Evolutionary conservation across 2,329 filamentous ascomycete genomes (phyloP), one percentile per base, ranked within the genome.

Genomic region (Venturia asperata): DNA sequence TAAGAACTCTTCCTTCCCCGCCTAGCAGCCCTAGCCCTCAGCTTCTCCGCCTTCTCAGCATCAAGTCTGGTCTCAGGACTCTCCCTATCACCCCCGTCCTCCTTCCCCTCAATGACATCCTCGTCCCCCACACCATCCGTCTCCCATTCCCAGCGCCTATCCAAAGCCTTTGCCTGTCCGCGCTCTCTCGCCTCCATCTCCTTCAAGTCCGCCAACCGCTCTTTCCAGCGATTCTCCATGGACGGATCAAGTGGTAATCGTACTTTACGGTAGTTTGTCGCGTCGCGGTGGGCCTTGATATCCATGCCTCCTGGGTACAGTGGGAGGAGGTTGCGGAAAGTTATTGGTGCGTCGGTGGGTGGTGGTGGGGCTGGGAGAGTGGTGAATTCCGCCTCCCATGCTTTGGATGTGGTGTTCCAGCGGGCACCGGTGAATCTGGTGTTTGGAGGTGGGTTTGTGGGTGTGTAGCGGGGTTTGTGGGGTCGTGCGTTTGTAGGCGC

Each of bases 1-100:
- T 34, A 58, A 37, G 52, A 34, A 37, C 27, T 58, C 52, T 13
- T 37, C 30, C 30, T 58, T 15, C 27, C 52, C 27, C 30, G 37
- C 30, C 52, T 58, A 55, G 49, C 24, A 34, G 49, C 49, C 49
- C 49, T 55, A 34, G 52, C 52, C 30, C 52, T 58, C 52, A 58
- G 37, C 30, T 37, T 17, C 30, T 58, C 52, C 37, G 52, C 52
- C 52, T 58, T 58, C 11, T 17, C 52, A 34, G 52, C 52, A 58
- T 37, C 52, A 58, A 58, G 52, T 37, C 52, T 58, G n/a, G 27
- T 19, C 52, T 58, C 52, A 9, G 10, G 21, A 52, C 47, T 27
- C 30, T 30, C 52, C 27, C 24, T 19, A 5, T 17, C 30, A 19
- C 10, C 52, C 30, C 2, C 27, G 13, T 11, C 7, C 27, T 30